phyloP scores from a whole-genome alignment of 805 yeast genomes.

The Vanderwaltozyma verrucispora region DNA sequence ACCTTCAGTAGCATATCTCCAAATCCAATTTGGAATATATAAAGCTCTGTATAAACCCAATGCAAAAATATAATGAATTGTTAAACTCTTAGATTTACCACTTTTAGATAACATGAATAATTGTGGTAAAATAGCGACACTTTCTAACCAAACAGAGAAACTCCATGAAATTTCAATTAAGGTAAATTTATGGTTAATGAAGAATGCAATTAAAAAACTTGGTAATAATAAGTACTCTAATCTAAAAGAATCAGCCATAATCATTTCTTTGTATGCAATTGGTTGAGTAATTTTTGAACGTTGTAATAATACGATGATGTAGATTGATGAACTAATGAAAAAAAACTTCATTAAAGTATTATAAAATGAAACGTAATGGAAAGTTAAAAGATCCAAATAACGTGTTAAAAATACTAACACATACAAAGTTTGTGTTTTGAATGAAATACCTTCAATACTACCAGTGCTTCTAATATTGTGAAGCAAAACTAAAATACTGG shows the following conservation, averaged over 20 bases:
- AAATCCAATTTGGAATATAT: constrained; percentile 92
- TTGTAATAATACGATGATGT: constrained; percentile 65
- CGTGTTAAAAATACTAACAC: constrained; percentile 62
- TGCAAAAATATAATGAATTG: constrained; percentile 89
- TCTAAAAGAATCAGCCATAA: constrained; percentile 64
- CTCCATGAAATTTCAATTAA: constrained; percentile 68
- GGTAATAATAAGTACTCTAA: constrained; percentile 60
- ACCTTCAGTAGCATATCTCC: constrained; percentile 59
- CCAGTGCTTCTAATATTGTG: constrained; percentile 53
- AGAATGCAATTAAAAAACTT: constrained; percentile 43
- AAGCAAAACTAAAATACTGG: constrained; percentile 65
- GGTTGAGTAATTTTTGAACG: constrained; percentile 35
- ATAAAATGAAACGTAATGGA: constrained; percentile 54
- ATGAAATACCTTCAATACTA: constrained; percentile 74
- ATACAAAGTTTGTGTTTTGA: constrained; percentile 80
- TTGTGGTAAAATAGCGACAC: constrained; percentile 89
- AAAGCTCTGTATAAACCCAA: constrained; percentile 82
- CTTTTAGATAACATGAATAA: constrained; percentile 80
- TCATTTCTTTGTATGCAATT: constrained; percentile 41
- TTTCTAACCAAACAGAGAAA: constrained; percentile 85
- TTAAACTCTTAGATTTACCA: constrained; percentile 79
- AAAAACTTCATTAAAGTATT: constrained; percentile 73
- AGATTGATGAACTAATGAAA: constrained; percentile 65
- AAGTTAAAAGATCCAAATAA: constrained; percentile 47
- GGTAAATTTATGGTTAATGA: constrained; percentile 59